Evolutionary conservation across 2,329 filamentous ascomycete genomes (phyloP), one percentile per base, ranked within the genome.

Genomic region (Ciborinia camelliae): DNA sequence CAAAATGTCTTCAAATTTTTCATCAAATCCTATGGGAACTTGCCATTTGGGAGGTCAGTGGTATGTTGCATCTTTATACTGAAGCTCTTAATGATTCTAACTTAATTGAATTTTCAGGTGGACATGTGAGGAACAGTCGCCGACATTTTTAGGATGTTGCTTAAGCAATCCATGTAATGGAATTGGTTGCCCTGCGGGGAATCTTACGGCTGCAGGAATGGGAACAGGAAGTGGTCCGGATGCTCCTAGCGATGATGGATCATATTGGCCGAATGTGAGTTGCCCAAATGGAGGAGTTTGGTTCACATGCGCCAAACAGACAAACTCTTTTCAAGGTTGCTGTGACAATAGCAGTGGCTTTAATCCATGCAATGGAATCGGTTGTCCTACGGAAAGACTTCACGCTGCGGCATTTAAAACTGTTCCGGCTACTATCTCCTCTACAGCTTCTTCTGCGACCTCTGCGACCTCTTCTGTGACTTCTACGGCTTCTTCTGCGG

Each of bases 81-180:
- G 0, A 18, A 26, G 10, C 14, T 37, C 14, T 6, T 4, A 12
- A 15, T 47, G 4, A 18, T 10, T 14, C n/a, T 58, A 32, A 58
- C 4, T 18, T 3, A 5, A 23, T 32, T 12, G 4, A 6, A 7
- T 1, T 47, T 28, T 7, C 23, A 68, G 66, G 66, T 69, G 63
- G 26, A 68, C 52, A 18, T 69, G 67, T 41, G 45, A 61, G 12
- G 60, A 30, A 14, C 64, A 70, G 51, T 64, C 10, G 4, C 68
- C 68, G 8, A 69, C 62, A 7, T 70, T 70, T 35, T 41, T 70
- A 9, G 69, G 69, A 26, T 70, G 68, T 28, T 70, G 69, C 26
- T 54, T 35, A 3, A 64, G 61, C 26, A 30, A 70, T 47, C 68
- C 68, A 52, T 70, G 69, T 54, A 66, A 69, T 43, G 64, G 64